Conservation (phyloP, 768 basidiomycete genomes). For the Lentinula sp. region DNA sequence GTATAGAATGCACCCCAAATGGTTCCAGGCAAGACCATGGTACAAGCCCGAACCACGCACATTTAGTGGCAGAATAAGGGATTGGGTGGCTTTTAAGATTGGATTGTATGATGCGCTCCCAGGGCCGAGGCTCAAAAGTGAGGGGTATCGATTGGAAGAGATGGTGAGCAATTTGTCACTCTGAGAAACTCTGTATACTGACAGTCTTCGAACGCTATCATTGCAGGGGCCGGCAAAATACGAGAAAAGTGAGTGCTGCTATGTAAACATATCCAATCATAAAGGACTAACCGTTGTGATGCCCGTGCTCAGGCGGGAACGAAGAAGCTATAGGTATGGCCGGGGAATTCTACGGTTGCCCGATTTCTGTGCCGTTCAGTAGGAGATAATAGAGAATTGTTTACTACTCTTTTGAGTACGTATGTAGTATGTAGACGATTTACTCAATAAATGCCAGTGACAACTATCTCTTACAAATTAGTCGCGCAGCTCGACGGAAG, state of each 20-base stretch:
- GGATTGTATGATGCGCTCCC: constrained; percentile 32
- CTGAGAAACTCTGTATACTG: neutral
- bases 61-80: constrained; percentile 18
- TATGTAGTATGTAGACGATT: neutral
- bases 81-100: constrained; percentile 24
- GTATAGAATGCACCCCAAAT: neutral
- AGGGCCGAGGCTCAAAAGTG: constrained; percentile 28
- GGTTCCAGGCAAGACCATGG: constrained; percentile 36
- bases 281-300: neutral
- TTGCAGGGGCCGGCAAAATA: constrained; percentile 29
- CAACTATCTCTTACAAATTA: too few species aligned
- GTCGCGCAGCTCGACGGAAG: too few species aligned
- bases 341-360: constrained; percentile 34
- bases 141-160: constrained; percentile 38
- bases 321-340: constrained; percentile 36
- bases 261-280: neutral
- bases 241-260: constrained; percentile 26
- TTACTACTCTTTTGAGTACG: neutral
- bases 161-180: constrained; percentile 20
- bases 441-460: too few species aligned
- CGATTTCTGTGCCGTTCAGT: constrained; percentile 27
- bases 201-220: too few species aligned
- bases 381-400: neutral
- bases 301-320: constrained; percentile 25
- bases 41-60: constrained; percentile 33